phyloP scores from a whole-genome alignment of 306 rosid species.

The Begonia fuchsioides region DNA sequence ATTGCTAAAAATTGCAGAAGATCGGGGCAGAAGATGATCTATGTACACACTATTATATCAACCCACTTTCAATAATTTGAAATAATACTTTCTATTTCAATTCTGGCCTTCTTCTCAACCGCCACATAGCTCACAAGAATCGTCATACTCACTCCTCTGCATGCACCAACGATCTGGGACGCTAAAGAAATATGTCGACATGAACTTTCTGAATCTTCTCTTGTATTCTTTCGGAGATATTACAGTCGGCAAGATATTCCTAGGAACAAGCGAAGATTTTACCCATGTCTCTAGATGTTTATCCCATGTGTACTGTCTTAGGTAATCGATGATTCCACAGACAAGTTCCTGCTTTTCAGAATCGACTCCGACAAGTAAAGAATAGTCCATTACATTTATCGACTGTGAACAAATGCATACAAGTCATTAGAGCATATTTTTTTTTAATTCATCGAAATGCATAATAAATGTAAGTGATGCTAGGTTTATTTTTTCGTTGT shows the following conservation, averaged over 20 bases:
- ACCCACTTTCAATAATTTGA: too few relatives aligned
- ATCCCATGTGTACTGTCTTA: constrained; percentile 99
- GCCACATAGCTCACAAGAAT: constrained; percentile 33
- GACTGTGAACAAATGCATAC: constrained; percentile 33
- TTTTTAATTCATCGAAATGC: too few relatives aligned
- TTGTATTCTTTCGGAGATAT: constrained; percentile 93
- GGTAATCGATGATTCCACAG: constrained; percentile 91
- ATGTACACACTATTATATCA: too few relatives aligned
- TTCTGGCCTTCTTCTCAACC: constrained; percentile 9
- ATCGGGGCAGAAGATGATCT: constrained; percentile 20
- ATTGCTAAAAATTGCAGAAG: constrained; percentile 58
- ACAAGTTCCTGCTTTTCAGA: constrained; percentile 62
- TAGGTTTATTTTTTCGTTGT: too few relatives aligned
- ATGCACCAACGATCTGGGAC: constrained; percentile 92
- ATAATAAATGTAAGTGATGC: too few relatives aligned
- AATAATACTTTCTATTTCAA: too few relatives aligned
- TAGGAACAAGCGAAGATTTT: constrained; percentile 88
- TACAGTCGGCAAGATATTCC: constrained; percentile 69
- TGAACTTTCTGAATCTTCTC: constrained; percentile 84
- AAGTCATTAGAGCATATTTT: too few relatives aligned
- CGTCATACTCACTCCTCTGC: constrained; percentile 14
- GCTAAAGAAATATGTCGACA: constrained; percentile 58
- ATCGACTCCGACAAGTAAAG: constrained; percentile 87
- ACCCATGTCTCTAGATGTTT: constrained; percentile 98
- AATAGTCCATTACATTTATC: constrained; percentile 93